Conservation (phyloP, 371 early-diverging fungal species). For the Mucor saturninus region DNA sequence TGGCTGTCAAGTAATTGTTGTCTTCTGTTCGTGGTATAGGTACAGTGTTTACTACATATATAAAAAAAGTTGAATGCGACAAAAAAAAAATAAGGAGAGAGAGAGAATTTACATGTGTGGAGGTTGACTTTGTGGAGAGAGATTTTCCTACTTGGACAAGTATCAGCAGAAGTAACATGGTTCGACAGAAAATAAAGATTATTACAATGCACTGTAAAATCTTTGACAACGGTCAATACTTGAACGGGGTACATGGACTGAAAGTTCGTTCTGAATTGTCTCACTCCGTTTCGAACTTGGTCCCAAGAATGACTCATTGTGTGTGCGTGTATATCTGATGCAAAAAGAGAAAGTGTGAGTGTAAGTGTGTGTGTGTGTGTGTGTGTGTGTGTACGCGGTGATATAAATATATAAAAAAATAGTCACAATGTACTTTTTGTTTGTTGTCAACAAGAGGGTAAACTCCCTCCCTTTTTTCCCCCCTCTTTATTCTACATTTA, state of each 20-base stretch:
- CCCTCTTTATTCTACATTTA: background rate
- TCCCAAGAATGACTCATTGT: constrained; percentile 60
- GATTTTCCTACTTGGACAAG: constrained; percentile 26
- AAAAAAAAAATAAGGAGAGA: background rate
- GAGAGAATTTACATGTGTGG: background rate
- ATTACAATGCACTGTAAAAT: constrained; percentile 60
- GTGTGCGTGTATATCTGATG: no score
- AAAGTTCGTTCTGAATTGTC: constrained; percentile 54
- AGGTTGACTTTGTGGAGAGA: constrained; percentile 35
- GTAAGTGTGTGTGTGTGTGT: background rate
- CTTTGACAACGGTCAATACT: constrained; percentile 53
- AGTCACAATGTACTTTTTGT: no score
- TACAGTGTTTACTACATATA: background rate
- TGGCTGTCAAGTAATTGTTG: constrained; percentile 3
- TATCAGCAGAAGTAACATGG: constrained; percentile 31
- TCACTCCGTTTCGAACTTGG: constrained; percentile 61
- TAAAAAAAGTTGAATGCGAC: no score
- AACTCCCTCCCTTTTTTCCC: background rate
- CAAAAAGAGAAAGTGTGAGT: no score
- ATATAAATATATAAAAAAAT: no score
- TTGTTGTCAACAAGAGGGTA: no score
- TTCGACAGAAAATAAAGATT: constrained; percentile 66
- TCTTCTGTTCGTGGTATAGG: background rate
- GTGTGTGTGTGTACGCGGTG: no score
- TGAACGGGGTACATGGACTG: constrained; percentile 37